These are phyloP conservation scores for Saccharomyces hybrid DNA, from an alignment of 1,139 yeast species.

Conservation along the genomic window DNA sequence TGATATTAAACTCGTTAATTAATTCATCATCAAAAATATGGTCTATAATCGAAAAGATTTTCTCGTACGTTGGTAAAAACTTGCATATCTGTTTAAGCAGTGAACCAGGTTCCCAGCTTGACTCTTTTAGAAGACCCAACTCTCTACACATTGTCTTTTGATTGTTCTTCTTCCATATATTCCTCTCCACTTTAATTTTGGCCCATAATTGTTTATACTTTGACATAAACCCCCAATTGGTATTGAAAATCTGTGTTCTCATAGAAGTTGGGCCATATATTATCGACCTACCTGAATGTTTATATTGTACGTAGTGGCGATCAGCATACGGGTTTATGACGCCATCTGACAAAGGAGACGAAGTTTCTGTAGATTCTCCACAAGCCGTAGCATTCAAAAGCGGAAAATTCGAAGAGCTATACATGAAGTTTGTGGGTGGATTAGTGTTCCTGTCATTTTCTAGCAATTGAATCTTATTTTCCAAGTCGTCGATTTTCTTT, in stretches of 20 bases:
- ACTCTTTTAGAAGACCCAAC: conserved; percentile 2
- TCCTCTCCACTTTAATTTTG: conserved; percentile 18
- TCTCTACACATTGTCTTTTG: conserved; percentile 7
- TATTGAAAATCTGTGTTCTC: conserved; percentile 13
- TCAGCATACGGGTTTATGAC: conserved; percentile 15
- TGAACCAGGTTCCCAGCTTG: conserved; percentile 2
- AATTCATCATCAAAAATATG: conserved; percentile 17
- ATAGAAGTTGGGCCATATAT: conserved; percentile 26
- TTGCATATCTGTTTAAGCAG: conserved; percentile 13
- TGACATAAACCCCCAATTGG: conserved; percentile 16
- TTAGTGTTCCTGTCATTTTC: neutral
- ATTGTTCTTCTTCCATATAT: conserved; percentile 15
- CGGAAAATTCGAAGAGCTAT: neutral
- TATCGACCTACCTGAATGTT: conserved; percentile 14
- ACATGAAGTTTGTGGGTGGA: neutral
- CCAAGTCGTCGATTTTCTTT: conserved; percentile 5
- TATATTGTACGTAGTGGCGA: conserved; percentile 11
- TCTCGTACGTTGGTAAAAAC: conserved; percentile 20
- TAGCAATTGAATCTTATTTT: neutral
- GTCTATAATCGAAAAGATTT: conserved; percentile 9
- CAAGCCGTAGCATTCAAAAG: neutral
- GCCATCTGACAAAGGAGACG: neutral
- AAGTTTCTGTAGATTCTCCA: neutral
- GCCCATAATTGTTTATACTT: conserved; percentile 22
- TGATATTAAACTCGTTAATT: conserved; percentile 12